Percentiles rank a stretch among this genome's conserved stretches.
Conservation (phyloP, 768 basidiomycete species). For the Grammothele lineata region DNA sequence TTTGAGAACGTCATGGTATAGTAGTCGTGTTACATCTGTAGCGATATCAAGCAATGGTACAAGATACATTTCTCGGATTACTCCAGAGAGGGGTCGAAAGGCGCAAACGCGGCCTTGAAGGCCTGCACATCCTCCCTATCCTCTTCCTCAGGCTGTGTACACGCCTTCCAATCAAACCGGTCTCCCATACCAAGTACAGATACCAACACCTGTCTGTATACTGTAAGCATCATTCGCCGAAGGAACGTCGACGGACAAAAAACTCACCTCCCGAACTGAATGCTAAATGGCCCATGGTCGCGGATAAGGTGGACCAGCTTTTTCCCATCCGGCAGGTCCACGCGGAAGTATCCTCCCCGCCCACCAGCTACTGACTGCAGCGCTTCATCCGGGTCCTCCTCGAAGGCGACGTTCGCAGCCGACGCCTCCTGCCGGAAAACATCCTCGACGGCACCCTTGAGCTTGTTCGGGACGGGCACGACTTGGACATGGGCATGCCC, state of each 20-base stretch:
- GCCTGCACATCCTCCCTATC: constrained; percentile 78
- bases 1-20: no score
- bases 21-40: no score
- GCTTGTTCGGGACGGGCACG: constrained; percentile 66
- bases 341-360: constrained; percentile 79
- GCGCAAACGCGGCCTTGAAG: constrained; percentile 81
- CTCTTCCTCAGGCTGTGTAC: constrained; percentile 76
- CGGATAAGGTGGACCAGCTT: constrained; percentile 85
- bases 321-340: constrained; percentile 83
- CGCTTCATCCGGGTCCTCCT: constrained; percentile 62
- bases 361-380: constrained; percentile 47
- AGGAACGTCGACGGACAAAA: neutral
- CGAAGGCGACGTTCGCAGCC: constrained; percentile 67
- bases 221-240: constrained; percentile 1
- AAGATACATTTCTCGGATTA: constrained; percentile 10
- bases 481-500: constrained; percentile 94
- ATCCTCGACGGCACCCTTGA: constrained; percentile 61
- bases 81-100: constrained; percentile 54
- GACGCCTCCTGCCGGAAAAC: constrained; percentile 72
- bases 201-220: constrained; percentile 72
- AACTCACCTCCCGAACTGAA: constrained; percentile 91
- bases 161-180: constrained; percentile 90
- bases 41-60: no score
- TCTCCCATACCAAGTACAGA: constrained; percentile 71
- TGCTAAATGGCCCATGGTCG: constrained; percentile 71